These are phyloP conservation scores for Penicillium sp. DNA, from an alignment of 2,329 filamentous ascomycete genomes.

Conservation along the genomic window DNA sequence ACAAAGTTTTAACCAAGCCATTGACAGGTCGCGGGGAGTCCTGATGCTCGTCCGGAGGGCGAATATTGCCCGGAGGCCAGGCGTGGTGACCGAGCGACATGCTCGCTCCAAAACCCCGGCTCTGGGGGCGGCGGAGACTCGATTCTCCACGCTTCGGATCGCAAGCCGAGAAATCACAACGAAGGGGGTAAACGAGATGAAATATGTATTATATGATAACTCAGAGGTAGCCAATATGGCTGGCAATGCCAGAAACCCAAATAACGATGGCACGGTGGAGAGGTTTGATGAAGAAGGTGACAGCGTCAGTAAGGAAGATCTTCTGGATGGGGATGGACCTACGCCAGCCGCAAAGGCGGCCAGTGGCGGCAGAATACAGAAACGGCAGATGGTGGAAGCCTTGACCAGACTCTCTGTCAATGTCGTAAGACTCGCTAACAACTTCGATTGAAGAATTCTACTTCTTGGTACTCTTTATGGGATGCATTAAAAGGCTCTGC, in stretches of 20 bases:
- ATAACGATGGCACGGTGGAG: constrained; percentile 40
- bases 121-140: constrained; percentile 50
- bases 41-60: constrained; percentile 63
- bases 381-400: not conserved
- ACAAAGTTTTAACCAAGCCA: constrained; percentile 48
- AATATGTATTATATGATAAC: constrained; percentile 41
- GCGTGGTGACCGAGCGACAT: constrained; percentile 71
- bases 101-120: constrained; percentile 53
- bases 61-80: constrained; percentile 66
- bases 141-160: constrained; percentile 50
- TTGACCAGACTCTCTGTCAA: constrained; percentile 25
- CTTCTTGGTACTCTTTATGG: not conserved
- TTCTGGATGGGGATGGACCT: constrained; percentile 47
- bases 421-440: constrained; percentile 12
- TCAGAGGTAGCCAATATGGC: constrained; percentile 24
- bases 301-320: constrained; percentile 44
- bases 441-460: not conserved
- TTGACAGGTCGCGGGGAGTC: constrained; percentile 45
- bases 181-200: constrained; percentile 27
- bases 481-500: not conserved
- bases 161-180: constrained; percentile 38
- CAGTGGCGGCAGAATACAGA: constrained; percentile 34
- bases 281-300: constrained; percentile 45
- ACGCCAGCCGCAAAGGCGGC: constrained; percentile 41
- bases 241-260: constrained; percentile 35